A percentile compares a stretch with the other conserved stretches of the same genome.
phyloP scores from a whole-genome alignment of 1,284 basidiomycete species.

The Pascua sp. region DNA sequence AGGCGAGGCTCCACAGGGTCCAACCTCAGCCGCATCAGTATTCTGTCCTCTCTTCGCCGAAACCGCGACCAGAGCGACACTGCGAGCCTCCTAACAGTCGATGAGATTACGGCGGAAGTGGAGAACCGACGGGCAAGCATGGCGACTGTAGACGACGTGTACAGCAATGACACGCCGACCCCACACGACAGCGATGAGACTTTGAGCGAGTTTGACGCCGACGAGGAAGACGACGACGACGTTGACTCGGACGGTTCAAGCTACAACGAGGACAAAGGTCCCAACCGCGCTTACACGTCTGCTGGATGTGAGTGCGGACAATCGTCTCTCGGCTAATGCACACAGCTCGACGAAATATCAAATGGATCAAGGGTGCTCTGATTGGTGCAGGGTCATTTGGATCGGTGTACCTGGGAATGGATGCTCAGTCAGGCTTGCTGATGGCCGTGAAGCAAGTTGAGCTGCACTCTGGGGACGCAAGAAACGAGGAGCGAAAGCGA shows the following conservation, averaged over 20 bases:
- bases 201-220: background rate
- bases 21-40: constrained; percentile 60
- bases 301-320: constrained; percentile 57
- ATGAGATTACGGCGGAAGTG: constrained; percentile 95
- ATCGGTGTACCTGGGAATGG: constrained; percentile 95
- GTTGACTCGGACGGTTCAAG: constrained; percentile 36
- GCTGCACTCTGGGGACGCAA: constrained; percentile 71
- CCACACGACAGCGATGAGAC: background rate
- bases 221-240: constrained; percentile 24
- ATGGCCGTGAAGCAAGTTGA: constrained; percentile 99
- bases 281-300: constrained; percentile 58
- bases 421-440: constrained; percentile 82
- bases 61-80: constrained; percentile 81
- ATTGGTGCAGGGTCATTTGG: constrained; percentile 97
- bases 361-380: constrained; percentile 98
- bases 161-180: background rate
- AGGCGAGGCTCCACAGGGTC: constrained; percentile 56
- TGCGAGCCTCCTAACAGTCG: constrained; percentile 88
- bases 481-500: constrained; percentile 90
- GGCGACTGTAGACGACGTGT: constrained; percentile 37
- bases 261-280: constrained; percentile 52
- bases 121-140: constrained; percentile 69
- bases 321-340: constrained; percentile 3
- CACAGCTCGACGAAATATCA: constrained; percentile 65
- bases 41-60: constrained; percentile 72